These are phyloP conservation scores for Cylindrotheca fusiformis DNA, from an alignment of 108 stramenopile genomes.

Conservation along the genomic window DNA sequence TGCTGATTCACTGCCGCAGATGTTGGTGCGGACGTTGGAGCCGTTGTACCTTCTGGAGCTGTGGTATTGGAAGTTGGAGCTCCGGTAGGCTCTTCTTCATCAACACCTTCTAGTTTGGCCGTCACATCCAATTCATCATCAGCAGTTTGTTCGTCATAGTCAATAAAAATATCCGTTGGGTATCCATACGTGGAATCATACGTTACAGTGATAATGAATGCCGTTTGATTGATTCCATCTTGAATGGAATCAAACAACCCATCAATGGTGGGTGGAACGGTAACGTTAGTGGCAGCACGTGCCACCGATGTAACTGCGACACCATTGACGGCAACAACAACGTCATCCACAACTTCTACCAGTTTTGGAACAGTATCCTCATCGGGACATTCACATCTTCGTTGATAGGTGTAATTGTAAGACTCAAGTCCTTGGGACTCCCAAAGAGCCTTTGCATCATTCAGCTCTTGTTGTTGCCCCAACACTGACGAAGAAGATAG, in stretches of 20 bases:
- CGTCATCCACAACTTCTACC: slow-evolving; percentile 1
- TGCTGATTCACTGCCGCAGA: too few species aligned
- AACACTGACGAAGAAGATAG: too few species aligned
- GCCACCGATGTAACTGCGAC: background rate
- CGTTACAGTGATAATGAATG: background rate
- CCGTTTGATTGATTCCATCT: slow-evolving; percentile 2
- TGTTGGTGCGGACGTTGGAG: too few species aligned
- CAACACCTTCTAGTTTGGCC: background rate
- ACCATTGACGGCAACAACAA: background rate
- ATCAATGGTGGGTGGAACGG: background rate
- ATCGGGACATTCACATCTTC: background rate
- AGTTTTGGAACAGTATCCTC: background rate
- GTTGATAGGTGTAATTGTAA: background rate
- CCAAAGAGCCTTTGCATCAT: background rate
- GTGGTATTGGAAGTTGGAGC: too few species aligned
- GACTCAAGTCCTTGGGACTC: background rate
- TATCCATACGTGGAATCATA: slow-evolving; percentile 2
- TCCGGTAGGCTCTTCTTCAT: too few species aligned
- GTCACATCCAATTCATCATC: slow-evolving; percentile 3
- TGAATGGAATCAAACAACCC: slow-evolving; percentile 1
- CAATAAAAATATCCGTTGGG: background rate
- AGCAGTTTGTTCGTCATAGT: background rate
- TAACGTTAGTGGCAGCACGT: background rate
- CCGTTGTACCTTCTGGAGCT: too few species aligned
- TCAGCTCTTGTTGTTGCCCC: slow-evolving; percentile 1